Base-by-base conservation (phyloP, 768 basidiomycete genomes). In the Rhizopogon vulgaris region DNA sequence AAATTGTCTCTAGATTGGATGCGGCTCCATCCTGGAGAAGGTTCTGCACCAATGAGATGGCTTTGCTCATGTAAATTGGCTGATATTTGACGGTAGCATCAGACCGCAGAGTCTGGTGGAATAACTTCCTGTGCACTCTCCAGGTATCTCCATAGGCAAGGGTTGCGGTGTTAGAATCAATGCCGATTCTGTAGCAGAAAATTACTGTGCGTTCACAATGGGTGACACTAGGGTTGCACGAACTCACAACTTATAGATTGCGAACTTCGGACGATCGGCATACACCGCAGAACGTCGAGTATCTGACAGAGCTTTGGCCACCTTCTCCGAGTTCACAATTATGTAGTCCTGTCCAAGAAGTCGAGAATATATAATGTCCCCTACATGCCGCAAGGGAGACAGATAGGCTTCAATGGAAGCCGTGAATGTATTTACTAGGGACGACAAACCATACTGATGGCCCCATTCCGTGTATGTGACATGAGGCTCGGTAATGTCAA, bases 391-490 rank as follows among this genome's bases (percentile, higher is more conserved):
- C n/a, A n/a, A n/a, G n/a, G n/a, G n/a, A 6, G 25, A 30, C 3
- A n/a, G 12, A n/a, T n/a, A n/a, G n/a, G n/a, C n/a, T n/a, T n/a
- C n/a, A n/a, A n/a, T n/a, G n/a, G n/a, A n/a, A n/a, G n/a, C n/a
- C n/a, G 28, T 27, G 28, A 46, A 46, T 7, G 7, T 2, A 28
- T 17, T 15, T 5, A 11, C 10, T n/a, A n/a, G n/a, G n/a, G n/a
- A n/a, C 10, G 11, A 53, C 56, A 28, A 53, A 72, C 73, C 73
- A 59, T 66, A 73, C 59, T 66, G 63, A 10, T 62, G 49, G 0
- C 67, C 71, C 73, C 73, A 74, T 15, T 65, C 60, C 6, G 65
- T 57, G 48, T 71, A 72, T 10, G 64, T 69, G n/a, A 69, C 41
- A 69, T 70, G 73, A 36, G 69, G 67, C 41, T 70, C 68, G n/a